Evolutionary conservation across 352 stramenopile species (phyloP).

Genomic region (Globisporangium okanoganense): DNA sequence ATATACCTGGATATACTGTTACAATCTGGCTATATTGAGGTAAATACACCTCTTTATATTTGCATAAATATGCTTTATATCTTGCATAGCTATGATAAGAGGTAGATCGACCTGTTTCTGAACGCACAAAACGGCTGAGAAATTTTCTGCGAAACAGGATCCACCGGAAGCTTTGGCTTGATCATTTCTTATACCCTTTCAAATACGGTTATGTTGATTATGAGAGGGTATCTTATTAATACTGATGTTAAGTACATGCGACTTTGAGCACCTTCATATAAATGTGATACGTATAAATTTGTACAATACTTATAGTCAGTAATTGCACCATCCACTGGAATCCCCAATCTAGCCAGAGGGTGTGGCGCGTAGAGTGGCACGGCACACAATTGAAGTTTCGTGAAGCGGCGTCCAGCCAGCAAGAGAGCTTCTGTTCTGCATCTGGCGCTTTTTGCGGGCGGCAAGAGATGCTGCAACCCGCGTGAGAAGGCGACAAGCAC

Average conservation of each 20-base stretch:
- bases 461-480: not conserved
- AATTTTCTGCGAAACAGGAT: not conserved
- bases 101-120: not conserved
- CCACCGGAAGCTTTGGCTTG: not conserved
- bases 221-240: too few relatives aligned
- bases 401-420: not conserved
- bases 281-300: not conserved
- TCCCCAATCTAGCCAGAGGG: not conserved
- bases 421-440: constrained; percentile 6
- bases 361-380: not conserved
- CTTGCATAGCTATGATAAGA: not conserved
- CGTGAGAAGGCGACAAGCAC: not conserved
- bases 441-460: constrained; percentile 1
- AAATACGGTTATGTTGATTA: not conserved
- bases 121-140: not conserved
- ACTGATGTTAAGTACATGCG: too few relatives aligned
- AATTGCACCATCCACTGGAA: not conserved
- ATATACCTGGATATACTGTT: not conserved
- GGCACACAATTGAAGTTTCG: not conserved
- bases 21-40: too few relatives aligned
- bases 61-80: not conserved
- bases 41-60: too few relatives aligned
- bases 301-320: not conserved
- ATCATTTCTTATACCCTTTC: not conserved
- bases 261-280: too few relatives aligned